phyloP scores from a whole-genome alignment of 768 basidiomycete species.

The Pholiota conissans region DNA sequence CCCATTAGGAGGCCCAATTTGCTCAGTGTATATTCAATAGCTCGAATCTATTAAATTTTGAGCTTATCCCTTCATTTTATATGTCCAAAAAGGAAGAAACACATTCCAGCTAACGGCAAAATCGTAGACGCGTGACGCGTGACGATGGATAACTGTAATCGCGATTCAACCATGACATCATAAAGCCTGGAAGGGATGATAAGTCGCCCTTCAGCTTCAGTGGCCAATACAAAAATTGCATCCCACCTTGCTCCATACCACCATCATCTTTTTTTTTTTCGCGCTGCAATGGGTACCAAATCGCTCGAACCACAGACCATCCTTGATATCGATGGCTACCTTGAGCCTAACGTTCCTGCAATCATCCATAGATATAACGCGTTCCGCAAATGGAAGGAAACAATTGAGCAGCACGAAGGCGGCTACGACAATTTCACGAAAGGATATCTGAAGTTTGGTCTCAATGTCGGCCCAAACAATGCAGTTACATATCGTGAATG shows the following conservation, averaged over 20 bases:
- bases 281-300: slow-evolving; percentile 37
- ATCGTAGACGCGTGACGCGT: no score
- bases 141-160: no score
- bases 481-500: slow-evolving; percentile 89
- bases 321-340: slow-evolving; percentile 67
- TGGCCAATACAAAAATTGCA: background rate
- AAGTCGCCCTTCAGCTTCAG: background rate
- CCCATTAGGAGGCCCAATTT: background rate
- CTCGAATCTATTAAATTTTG: no score
- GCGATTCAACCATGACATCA: slow-evolving; percentile 12
- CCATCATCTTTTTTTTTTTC: slow-evolving; percentile 12
- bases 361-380: slow-evolving; percentile 68
- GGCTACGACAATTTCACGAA: slow-evolving; percentile 80
- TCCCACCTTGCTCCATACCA: slow-evolving; percentile 14
- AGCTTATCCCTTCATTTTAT: no score
- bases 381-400: slow-evolving; percentile 76
- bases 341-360: slow-evolving; percentile 69
- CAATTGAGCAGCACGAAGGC: slow-evolving; percentile 77
- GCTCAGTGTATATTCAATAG: no score
- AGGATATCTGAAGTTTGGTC: slow-evolving; percentile 78
- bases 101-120: no score
- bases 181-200: background rate
- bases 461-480: slow-evolving; percentile 68
- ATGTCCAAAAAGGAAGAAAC: no score
- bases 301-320: slow-evolving; percentile 59